phyloP scores from a whole-genome alignment of 2,329 filamentous ascomycete genomes.

The Orbilia brochopaga region DNA sequence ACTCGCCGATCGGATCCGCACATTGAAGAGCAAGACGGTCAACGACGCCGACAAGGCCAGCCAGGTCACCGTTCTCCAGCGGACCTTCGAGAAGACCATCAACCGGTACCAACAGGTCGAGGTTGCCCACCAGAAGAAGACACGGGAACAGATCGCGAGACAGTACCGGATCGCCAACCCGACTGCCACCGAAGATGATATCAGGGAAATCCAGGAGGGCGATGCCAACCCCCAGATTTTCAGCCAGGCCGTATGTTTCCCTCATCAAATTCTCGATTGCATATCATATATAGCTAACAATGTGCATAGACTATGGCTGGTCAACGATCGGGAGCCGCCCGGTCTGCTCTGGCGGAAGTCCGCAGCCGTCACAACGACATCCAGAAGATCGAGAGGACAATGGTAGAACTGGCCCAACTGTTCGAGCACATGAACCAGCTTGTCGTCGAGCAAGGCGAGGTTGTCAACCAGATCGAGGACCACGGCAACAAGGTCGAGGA shows the following conservation, averaged over 20 bases:
- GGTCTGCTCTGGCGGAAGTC: constrained; percentile 78
- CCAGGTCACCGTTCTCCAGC: constrained; percentile 81
- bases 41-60: constrained; percentile 75
- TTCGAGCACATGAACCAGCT: constrained; percentile 89
- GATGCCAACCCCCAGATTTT: constrained; percentile 79
- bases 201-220: constrained; percentile 73
- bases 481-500: constrained; percentile 84
- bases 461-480: constrained; percentile 80
- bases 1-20: constrained; percentile 78
- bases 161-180: constrained; percentile 90
- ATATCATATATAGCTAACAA: constrained; percentile 14
- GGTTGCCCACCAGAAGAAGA: constrained; percentile 76
- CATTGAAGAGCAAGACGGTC: constrained; percentile 81
- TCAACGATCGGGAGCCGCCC: constrained; percentile 75
- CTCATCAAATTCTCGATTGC: background rate
- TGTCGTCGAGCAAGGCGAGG: constrained; percentile 82
- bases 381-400: constrained; percentile 87
- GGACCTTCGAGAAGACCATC: constrained; percentile 79
- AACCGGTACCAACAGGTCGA: constrained; percentile 81
- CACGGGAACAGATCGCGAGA: constrained; percentile 81
- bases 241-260: constrained; percentile 70
- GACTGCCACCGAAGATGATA: constrained; percentile 77
- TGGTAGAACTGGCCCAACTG: constrained; percentile 83
- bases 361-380: constrained; percentile 83
- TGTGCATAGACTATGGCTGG: constrained; percentile 58